Evolutionary conservation across 2,329 filamentous ascomycete species (phyloP), one percentile per base, ranked within the genome.

Genomic region (Calonectria pseudoturangicola): DNA sequence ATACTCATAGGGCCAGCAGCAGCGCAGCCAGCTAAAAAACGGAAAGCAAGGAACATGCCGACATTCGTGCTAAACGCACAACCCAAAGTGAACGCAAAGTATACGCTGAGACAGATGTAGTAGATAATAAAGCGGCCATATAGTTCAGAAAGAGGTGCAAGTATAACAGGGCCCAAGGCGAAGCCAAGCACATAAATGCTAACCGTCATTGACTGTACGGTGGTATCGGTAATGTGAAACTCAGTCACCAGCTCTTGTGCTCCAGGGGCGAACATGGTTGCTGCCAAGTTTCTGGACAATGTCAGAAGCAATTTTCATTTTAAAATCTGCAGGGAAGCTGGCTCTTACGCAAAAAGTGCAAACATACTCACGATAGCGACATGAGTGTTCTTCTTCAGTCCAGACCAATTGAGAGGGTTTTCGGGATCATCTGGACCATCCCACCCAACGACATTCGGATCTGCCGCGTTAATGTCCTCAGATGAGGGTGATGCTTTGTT

Each of bases 391-490:
- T 83, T 83, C 69, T 82, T 83, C 48, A 82, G 83, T 56, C 90
- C 80, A 0, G 89, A 82, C 92, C 93, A 94, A 78, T 93, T 93
- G 67, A 88, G 87, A 0, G 93, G 92, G 75, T 94, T 92, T 7
- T 87, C 85, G 4, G 86, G 86, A 75, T 93, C 92, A 74, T 90
- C 83, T 1, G 87, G 77, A 0, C 81, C 88, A 27, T 90, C 88
- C 83, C 92, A 94, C 76, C 94, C 92, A 25, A 94, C 87, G 27
- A 90, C 81, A n/a, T 74, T 70, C 0, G 70, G 65, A 50, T 68
- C 54, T 2, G 13, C 4, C 2, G 56, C 21, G 4, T 16, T 3
- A 51, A 41, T 13, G 30, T 33, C 39, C 28, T 21, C 65, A 3
- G 16, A 8, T 12, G 39, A 12, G 2, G 41, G 43, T 41, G 43